phyloP scores from a whole-genome alignment of 2,329 filamentous ascomycete genomes.

The Botrytis aclada region DNA sequence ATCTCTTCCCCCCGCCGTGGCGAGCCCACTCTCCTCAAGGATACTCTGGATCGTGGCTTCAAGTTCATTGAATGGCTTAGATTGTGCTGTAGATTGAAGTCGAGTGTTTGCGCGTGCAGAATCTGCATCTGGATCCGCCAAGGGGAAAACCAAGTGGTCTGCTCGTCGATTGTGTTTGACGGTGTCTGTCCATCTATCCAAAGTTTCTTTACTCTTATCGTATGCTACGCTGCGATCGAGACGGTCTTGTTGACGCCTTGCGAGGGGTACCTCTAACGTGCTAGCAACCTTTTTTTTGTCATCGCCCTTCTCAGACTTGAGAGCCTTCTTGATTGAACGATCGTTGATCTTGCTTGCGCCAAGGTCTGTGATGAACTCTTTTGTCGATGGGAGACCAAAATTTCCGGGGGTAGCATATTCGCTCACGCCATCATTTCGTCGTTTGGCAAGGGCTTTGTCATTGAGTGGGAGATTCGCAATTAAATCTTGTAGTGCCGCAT shows the following conservation, averaged over 20 bases:
- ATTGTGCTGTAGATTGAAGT: constrained; percentile 60
- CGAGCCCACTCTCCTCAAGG: constrained; percentile 81
- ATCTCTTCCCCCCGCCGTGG: constrained; percentile 55
- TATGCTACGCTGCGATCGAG: constrained; percentile 80
- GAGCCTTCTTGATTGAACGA: constrained; percentile 70
- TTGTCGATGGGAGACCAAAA: constrained; percentile 53
- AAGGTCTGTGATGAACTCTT: constrained; percentile 62
- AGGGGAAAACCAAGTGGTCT: constrained; percentile 84
- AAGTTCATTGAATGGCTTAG: constrained; percentile 72
- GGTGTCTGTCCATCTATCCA: constrained; percentile 90
- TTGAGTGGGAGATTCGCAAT: constrained; percentile 59
- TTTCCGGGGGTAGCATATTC: constrained; percentile 62
- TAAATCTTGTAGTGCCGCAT: constrained; percentile 64
- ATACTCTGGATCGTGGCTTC: constrained; percentile 85
- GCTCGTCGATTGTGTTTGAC: constrained; percentile 91
- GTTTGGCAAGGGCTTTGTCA: constrained; percentile 33
- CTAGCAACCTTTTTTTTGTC: constrained; percentile 52
- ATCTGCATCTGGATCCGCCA: constrained; percentile 65
- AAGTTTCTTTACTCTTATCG: constrained; percentile 84
- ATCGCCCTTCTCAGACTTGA: constrained; percentile 66
- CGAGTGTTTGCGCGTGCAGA: constrained; percentile 59
- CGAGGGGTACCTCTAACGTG: constrained; percentile 74
- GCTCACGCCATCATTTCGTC: constrained; percentile 47
- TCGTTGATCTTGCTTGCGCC: constrained; percentile 69
- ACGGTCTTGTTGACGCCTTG: constrained; percentile 81